Evolutionary conservation across 1,284 basidiomycete species (phyloP).

Genomic region (Pyrrhoderma lamaoense): DNA sequence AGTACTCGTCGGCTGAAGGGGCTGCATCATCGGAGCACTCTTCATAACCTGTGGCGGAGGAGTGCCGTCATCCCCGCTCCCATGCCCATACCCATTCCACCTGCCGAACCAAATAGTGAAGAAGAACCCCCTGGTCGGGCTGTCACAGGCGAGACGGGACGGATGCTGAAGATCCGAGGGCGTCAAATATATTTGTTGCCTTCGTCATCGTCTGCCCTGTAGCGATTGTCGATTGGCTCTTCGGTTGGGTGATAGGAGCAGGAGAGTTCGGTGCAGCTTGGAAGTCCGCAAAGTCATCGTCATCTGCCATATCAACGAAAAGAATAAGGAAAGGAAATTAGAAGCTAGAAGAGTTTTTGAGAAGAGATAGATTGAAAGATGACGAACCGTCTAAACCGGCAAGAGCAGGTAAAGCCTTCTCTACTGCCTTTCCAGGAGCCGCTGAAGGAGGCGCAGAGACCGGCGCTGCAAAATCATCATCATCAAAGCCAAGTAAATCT

Average conservation of each 20-base stretch:
- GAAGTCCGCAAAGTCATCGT: slow-evolving; percentile 92
- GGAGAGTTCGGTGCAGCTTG: slow-evolving; percentile 61
- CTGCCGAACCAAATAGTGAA: not conserved
- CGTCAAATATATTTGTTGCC: slow-evolving; percentile 19
- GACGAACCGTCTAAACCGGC: slow-evolving; percentile 37
- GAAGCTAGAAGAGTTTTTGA: not conserved
- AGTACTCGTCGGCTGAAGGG: too few relatives aligned
- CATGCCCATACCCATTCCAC: not conserved
- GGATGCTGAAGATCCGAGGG: slow-evolving; percentile 11
- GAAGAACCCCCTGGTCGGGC: not conserved
- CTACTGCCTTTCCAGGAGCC: slow-evolving; percentile 32
- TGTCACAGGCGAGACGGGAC: slow-evolving; percentile 5
- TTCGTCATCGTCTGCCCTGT: too few relatives aligned
- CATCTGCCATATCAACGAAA: slow-evolving; percentile 22
- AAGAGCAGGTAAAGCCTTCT: slow-evolving; percentile 54
- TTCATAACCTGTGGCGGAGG: too few relatives aligned
- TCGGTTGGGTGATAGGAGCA: slow-evolving; percentile 53
- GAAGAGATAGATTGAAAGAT: slow-evolving; percentile 6
- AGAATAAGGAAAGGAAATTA: too few relatives aligned
- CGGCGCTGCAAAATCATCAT: slow-evolving; percentile 44
- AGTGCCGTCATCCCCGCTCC: too few relatives aligned
- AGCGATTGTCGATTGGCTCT: too few relatives aligned
- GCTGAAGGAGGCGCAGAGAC: slow-evolving; percentile 26
- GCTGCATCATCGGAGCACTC: slow-evolving; percentile 20
- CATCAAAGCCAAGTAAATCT: slow-evolving; percentile 55